phyloP scores from a whole-genome alignment of 1,139 yeast species.

The Entelexis paramagnoliae region DNA sequence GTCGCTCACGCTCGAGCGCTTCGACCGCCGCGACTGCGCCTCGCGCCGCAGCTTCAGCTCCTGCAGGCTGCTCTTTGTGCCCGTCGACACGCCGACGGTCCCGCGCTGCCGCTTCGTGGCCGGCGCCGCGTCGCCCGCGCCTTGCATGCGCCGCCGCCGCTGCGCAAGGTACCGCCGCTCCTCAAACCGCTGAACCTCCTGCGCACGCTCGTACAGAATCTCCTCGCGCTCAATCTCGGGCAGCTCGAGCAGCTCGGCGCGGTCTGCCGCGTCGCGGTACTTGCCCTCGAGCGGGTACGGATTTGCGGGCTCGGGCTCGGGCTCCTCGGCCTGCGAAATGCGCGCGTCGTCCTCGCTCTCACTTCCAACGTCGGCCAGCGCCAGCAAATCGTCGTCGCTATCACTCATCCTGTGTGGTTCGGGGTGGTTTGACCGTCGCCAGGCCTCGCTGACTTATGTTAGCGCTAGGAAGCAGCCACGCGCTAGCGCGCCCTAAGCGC shows the following conservation, averaged over 20 bases:
- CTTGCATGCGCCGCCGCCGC: conserved; percentile 49
- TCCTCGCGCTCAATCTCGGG: conserved; percentile 91
- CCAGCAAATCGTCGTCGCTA: conserved; percentile 26
- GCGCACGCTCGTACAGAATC: conserved; percentile 80
- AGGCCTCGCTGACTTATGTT: background rate
- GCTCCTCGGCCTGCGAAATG: conserved; percentile 7
- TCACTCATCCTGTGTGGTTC: conserved; percentile 15
- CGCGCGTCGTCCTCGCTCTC: conserved; percentile 19
- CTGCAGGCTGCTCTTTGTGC: conserved; percentile 53
- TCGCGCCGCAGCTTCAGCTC: conserved; percentile 64
- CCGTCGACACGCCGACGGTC: conserved; percentile 30
- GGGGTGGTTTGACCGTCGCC: background rate
- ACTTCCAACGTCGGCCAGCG: conserved; percentile 25
- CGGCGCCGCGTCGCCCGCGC: conserved; percentile 35
- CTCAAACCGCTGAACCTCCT: conserved; percentile 76
- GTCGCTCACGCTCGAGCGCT: conserved; percentile 22
- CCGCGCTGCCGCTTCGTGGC: conserved; percentile 24
- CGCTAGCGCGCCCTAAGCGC: no score
- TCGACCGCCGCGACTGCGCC: conserved; percentile 28
- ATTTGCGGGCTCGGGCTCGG: conserved; percentile 28
- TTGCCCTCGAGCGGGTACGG: conserved; percentile 94
- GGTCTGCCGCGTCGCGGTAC: conserved; percentile 72
- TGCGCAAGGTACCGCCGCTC: conserved; percentile 75
- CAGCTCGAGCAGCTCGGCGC: conserved; percentile 54
- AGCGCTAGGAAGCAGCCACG: no score